These are phyloP conservation scores for Chlamydomonas reinhardtii DNA, from an alignment of 163 green algal genomes.

Conservation along the genomic window DNA sequence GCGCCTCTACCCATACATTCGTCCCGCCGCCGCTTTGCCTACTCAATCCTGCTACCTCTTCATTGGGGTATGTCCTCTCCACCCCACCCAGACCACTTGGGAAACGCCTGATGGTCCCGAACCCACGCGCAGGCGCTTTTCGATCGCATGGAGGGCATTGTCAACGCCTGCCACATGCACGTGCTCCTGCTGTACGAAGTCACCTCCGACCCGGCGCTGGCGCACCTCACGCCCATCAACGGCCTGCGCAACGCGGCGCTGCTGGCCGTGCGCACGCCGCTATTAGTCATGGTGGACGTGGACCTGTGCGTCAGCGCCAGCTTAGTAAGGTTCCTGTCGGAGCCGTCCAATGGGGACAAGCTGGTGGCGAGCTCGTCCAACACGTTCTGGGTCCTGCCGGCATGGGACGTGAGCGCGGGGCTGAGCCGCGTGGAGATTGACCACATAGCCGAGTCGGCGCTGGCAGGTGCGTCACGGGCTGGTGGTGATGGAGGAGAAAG, in stretches of 20 bases:
- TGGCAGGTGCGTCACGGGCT: not conserved
- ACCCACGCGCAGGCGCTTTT: slow-evolving; percentile 23
- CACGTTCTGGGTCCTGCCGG: slow-evolving; percentile 37
- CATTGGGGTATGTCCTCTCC: too few relatives aligned
- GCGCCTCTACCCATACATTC: too few relatives aligned
- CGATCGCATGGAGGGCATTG: not conserved
- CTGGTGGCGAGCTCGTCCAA: not conserved
- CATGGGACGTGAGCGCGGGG: slow-evolving; percentile 22
- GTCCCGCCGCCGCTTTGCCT: too few relatives aligned
- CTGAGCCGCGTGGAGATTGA: not conserved
- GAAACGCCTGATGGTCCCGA: too few relatives aligned
- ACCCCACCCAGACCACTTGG: too few relatives aligned
- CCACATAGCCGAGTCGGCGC: not conserved
- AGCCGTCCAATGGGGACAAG: not conserved
- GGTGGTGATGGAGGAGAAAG: too few relatives aligned
- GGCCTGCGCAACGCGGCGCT: slow-evolving; percentile 61
- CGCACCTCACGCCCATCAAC: slow-evolving; percentile 62
- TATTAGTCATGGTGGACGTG: slow-evolving; percentile 67
- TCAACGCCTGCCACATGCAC: slow-evolving; percentile 15
- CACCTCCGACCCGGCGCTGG: slow-evolving; percentile 36
- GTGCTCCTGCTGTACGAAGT: slow-evolving; percentile 42
- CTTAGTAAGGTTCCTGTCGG: slow-evolving; percentile 16
- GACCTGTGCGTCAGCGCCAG: slow-evolving; percentile 57
- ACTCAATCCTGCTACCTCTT: too few relatives aligned
- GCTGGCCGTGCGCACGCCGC: slow-evolving; percentile 51